These are phyloP conservation scores for Pythium apleroticum DNA, from an alignment of 352 stramenopile genomes.

Conservation along the genomic window DNA sequence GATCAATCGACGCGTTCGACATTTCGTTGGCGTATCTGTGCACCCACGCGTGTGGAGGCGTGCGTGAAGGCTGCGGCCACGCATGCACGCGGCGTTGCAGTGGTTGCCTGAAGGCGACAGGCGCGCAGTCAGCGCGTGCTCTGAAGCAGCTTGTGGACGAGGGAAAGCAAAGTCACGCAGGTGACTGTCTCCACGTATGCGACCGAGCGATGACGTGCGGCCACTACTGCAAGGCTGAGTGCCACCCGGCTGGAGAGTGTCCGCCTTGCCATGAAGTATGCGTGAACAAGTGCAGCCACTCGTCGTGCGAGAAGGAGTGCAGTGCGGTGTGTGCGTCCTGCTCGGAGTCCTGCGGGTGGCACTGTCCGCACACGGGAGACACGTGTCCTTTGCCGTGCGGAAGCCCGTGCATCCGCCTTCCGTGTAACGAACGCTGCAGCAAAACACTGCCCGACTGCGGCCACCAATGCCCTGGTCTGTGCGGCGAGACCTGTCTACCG, in stretches of 20 bases:
- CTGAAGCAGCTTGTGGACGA: constrained; percentile 31
- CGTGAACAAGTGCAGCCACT: constrained; percentile 58
- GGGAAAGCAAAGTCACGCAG: constrained; percentile 32
- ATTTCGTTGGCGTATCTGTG: constrained; percentile 16
- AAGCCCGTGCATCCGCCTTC: constrained; percentile 42
- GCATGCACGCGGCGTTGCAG: constrained; percentile 37
- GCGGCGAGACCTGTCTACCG: constrained; percentile 69
- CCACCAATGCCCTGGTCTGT: constrained; percentile 75
- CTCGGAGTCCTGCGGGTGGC: constrained; percentile 68
- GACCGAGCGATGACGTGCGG: constrained; percentile 62
- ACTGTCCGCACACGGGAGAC: constrained; percentile 53
- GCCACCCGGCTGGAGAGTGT: constrained; percentile 51
- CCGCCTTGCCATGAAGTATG: constrained; percentile 55
- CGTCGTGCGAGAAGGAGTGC: constrained; percentile 49
- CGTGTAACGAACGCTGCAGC: constrained; percentile 52
- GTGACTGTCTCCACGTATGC: constrained; percentile 57
- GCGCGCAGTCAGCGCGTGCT: constrained; percentile 21
- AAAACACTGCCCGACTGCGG: constrained; percentile 50
- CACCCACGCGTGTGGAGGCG: constrained; percentile 29
- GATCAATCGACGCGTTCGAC: constrained; percentile 7
- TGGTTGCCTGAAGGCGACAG: constrained; percentile 26
- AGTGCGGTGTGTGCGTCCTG: constrained; percentile 61
- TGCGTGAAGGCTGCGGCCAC: constrained; percentile 37
- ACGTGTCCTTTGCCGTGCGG: constrained; percentile 58
- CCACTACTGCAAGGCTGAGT: constrained; percentile 56